Percentiles rank a stretch among this genome's conserved stretches.
Evolutionary conservation across 352 stramenopile species (phyloP).

Genomic region (Pythium aristosporum): DNA sequence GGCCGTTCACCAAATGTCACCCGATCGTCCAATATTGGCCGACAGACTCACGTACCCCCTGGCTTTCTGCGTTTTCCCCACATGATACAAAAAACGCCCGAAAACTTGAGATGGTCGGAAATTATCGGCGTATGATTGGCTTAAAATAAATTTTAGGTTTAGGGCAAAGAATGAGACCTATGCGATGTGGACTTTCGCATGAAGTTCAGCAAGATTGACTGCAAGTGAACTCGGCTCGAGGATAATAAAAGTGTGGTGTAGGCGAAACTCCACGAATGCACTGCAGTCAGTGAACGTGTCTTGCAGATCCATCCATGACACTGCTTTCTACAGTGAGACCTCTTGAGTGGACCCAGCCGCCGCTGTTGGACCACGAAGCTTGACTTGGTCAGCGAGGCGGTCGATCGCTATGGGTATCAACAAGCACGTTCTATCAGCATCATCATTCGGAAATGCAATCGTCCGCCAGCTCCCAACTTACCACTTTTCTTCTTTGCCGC

Average conservation of each 20-base stretch:
- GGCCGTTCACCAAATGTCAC: neutral
- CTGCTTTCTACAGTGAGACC: slow-evolving; percentile 4
- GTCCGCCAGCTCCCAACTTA: slow-evolving; percentile 23
- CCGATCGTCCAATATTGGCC: neutral
- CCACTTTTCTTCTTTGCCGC: slow-evolving; percentile 73
- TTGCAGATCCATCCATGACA: neutral
- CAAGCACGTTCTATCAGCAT: neutral
- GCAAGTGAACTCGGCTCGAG: neutral
- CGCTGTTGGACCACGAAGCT: slow-evolving; percentile 33
- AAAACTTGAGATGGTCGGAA: slow-evolving; percentile 3
- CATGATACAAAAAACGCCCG: slow-evolving; percentile 13
- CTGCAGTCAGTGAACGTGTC: neutral
- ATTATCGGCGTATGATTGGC: neutral
- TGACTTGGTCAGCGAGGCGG: slow-evolving; percentile 60
- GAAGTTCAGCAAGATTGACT: neutral
- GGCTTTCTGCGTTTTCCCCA: slow-evolving; percentile 7
- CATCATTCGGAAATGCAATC: neutral
- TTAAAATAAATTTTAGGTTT: neutral
- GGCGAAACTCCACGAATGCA: neutral
- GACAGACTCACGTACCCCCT: slow-evolving; percentile 9
- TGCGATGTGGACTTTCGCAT: neutral
- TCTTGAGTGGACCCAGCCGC: neutral
- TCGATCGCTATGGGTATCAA: slow-evolving; percentile 45
- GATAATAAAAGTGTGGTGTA: too few relatives aligned
- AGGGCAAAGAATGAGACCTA: neutral